Evolutionary conservation across 148 eudicot genomes (phyloP), one percentile per base, ranked within the genome.

Genomic region (Limonium bicolor): DNA sequence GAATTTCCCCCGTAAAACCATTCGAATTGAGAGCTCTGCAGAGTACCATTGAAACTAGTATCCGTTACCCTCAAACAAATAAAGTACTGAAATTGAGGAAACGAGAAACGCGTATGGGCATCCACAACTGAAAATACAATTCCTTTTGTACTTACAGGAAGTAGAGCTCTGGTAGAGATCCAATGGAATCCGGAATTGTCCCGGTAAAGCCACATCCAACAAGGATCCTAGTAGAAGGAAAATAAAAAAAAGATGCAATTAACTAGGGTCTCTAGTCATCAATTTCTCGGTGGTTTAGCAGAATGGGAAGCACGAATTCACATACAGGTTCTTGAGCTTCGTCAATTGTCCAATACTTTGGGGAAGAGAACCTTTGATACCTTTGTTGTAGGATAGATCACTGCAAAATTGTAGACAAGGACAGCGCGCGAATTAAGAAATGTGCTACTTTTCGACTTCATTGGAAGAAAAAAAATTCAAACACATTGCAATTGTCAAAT

Each of bases 361-460:
- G 16, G 97, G 94, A 63, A 88, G 74, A 68, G 53, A 41, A 21
- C 81, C 97, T 47, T 58, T 72, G 13, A 90, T 68, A 14, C 72
- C 82, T 58, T 24, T 55, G 45, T 90, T 90, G 63, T 80, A 70
- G 12, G 97, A 90, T 26, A 90, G 70, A 69, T 90, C 97, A 69
- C 97, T n/a, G n/a, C n/a, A n/a, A n/a, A n/a, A n/a, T n/a, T n/a
- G n/a, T n/a, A n/a, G n/a, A n/a, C n/a, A n/a, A n/a, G n/a, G n/a
- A n/a, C n/a, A n/a, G n/a, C n/a, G n/a, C n/a, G n/a, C n/a, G n/a
- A n/a, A n/a, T n/a, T n/a, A n/a, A n/a, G n/a, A n/a, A n/a, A n/a
- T n/a, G n/a, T n/a, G n/a, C n/a, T n/a, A n/a, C n/a, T n/a, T n/a
- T n/a, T n/a, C n/a, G n/a, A n/a, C n/a, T n/a, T n/a, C n/a, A n/a